Conservation (phyloP, 768 basidiomycete genomes). For the Psilocybe subaeruginosa region DNA sequence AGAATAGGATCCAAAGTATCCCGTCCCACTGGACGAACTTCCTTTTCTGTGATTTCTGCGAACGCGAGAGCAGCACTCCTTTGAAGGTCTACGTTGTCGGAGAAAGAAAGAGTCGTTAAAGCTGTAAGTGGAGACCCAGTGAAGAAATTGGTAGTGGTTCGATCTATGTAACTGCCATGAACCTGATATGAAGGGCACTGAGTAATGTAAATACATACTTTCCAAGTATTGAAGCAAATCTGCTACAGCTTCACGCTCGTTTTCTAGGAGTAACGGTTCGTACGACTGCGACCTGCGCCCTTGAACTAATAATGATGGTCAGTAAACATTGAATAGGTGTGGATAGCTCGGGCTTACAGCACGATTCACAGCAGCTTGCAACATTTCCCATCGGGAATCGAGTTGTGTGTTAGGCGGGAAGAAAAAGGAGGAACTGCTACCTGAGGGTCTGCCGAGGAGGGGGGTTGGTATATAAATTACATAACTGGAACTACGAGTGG, state of each 20-base stretch:
- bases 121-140: constrained; percentile 89
- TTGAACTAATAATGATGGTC: constrained; percentile 51
- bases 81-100: constrained; percentile 98
- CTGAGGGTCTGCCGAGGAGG: not conserved
- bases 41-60: constrained; percentile 99
- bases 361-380: constrained; percentile 82
- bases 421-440: constrained; percentile 17
- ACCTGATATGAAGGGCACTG: not conserved
- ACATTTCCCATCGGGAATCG: constrained; percentile 65
- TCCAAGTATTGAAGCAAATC: constrained; percentile 97
- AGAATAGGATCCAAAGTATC: constrained; percentile 98
- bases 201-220: constrained; percentile 51
- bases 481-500: constrained; percentile 2
- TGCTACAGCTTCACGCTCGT: constrained; percentile 97
- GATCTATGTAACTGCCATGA: constrained; percentile 59
- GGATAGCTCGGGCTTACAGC: constrained; percentile 56
- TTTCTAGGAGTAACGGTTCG: constrained; percentile 85
- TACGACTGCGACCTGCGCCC: constrained; percentile 86
- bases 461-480: constrained; percentile 4
- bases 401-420: constrained; percentile 6
- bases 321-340: constrained; percentile 22
- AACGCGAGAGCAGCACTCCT: constrained; percentile 97
- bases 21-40: constrained; percentile 93
- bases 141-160: constrained; percentile 99
- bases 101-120: constrained; percentile 95